Percentiles rank a stretch among this genome's conserved stretches.
These are phyloP conservation scores for Polytolypa hystricis DNA, from an alignment of 2,329 filamentous ascomycete genomes.

Conservation along the genomic window DNA sequence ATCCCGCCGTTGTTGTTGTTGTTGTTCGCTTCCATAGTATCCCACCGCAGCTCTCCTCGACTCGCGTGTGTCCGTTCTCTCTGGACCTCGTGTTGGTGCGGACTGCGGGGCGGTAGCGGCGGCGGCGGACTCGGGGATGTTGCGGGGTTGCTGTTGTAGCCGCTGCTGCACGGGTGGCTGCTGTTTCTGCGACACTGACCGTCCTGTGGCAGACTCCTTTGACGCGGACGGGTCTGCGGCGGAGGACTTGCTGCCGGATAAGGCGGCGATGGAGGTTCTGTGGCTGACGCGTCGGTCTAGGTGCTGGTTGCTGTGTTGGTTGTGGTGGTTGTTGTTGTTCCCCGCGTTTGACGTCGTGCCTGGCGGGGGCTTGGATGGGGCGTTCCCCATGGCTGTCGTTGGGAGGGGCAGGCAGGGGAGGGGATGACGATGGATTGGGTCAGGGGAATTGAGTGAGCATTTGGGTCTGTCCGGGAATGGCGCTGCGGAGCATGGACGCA, in stretches of 20 bases:
- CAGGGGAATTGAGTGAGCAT: slow-evolving; percentile 2
- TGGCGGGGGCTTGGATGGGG: slow-evolving; percentile 34
- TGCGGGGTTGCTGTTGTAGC: slow-evolving; percentile 25
- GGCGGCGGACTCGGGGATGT: slow-evolving; percentile 22
- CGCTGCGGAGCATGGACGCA: background rate
- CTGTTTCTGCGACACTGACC: slow-evolving; percentile 24
- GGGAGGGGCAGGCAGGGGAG: background rate
- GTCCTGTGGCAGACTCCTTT: slow-evolving; percentile 32
- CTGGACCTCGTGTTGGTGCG: background rate
- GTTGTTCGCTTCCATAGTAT: too few relatives aligned
- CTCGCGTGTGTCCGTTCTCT: background rate
- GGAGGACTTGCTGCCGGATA: slow-evolving; percentile 29
- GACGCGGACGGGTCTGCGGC: slow-evolving; percentile 34
- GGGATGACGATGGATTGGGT: too few relatives aligned
- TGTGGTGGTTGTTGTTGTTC: slow-evolving; percentile 9
- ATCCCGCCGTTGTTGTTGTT: too few relatives aligned
- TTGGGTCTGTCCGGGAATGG: slow-evolving; percentile 1
- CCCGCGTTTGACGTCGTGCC: slow-evolving; percentile 19
- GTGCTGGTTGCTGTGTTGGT: slow-evolving; percentile 14
- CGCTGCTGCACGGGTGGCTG: slow-evolving; percentile 29
- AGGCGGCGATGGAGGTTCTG: slow-evolving; percentile 30
- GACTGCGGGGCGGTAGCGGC: too few relatives aligned
- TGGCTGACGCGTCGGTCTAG: slow-evolving; percentile 30
- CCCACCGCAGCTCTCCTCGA: background rate
- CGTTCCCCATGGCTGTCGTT: slow-evolving; percentile 41